These are phyloP conservation scores for Boechera divaricarpa DNA, from an alignment of 345 rosid genomes.

Conservation along the genomic window DNA sequence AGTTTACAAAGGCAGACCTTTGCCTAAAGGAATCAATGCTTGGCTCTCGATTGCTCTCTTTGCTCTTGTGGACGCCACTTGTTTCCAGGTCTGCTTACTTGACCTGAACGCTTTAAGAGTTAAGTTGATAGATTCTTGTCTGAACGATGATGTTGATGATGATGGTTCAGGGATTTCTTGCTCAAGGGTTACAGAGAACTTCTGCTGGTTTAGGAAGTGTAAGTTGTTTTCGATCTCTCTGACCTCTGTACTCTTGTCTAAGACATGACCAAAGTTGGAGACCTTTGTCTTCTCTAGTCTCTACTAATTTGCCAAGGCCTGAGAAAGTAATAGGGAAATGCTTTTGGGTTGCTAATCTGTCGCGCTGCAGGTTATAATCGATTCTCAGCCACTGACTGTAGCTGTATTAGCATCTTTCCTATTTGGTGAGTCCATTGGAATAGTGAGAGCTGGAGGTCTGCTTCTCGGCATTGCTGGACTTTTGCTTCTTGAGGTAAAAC, in stretches of 20 bases:
- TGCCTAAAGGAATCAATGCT: slow-evolving; percentile 75
- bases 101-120: neutral
- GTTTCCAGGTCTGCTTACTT: slow-evolving; percentile 67
- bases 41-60: slow-evolving; percentile 89
- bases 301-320: neutral
- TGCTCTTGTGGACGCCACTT: slow-evolving; percentile 81
- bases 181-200: slow-evolving; percentile 86
- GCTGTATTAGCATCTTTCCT: slow-evolving; percentile 83
- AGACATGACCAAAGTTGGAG: neutral
- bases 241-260: neutral
- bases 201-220: slow-evolving; percentile 97
- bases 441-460: slow-evolving; percentile 79
- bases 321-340: neutral
- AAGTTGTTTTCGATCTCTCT: slow-evolving; percentile 26
- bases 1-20: slow-evolving; percentile 58
- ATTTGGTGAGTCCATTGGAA: slow-evolving; percentile 84
- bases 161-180: slow-evolving; percentile 78
- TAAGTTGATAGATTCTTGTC: slow-evolving; percentile 4
- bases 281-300: neutral
- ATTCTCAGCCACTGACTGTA: slow-evolving; percentile 90
- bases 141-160: slow-evolving; percentile 1
- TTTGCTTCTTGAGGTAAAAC: slow-evolving; percentile 80
- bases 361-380: slow-evolving; percentile 80
- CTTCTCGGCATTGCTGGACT: slow-evolving; percentile 84
- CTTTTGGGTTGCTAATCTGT: neutral